These are phyloP conservation scores for Neoscytalidium dimidiatum DNA, from an alignment of 2,329 filamentous ascomycete species.

Conservation along the genomic window DNA sequence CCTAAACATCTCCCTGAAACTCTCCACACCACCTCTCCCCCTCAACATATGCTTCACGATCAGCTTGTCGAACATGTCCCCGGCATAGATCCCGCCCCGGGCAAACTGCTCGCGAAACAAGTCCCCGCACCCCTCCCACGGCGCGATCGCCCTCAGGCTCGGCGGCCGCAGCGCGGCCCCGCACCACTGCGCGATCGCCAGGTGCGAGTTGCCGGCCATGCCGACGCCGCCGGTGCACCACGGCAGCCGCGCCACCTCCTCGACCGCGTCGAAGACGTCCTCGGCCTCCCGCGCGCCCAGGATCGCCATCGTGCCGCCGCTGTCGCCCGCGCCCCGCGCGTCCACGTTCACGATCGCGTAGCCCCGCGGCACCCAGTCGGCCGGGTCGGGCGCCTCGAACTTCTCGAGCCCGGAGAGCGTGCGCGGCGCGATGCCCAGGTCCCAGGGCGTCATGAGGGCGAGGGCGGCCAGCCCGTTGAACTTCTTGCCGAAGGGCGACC, in stretches of 20 bases:
- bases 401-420: not conserved
- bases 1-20: no score
- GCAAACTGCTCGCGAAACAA: constrained; percentile 22
- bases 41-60: no score
- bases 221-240: not conserved
- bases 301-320: not conserved
- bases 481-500: constrained; percentile 48
- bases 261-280: not conserved
- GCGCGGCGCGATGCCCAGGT: no score
- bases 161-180: not conserved
- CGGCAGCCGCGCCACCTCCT: not conserved
- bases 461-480: no score
- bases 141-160: not conserved
- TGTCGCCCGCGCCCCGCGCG: not conserved
- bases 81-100: constrained; percentile 20
- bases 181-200: constrained; percentile 1
- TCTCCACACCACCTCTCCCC: no score
- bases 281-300: constrained; percentile 23
- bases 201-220: constrained; percentile 19
- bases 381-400: not conserved
- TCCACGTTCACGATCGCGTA: not conserved
- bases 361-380: not conserved
- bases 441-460: no score
- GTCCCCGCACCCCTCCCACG: constrained; percentile 1
- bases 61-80: no score